These are phyloP conservation scores for Ichthyophthirius multifiliis DNA, from an alignment of 169 alveolate genomes.

Conservation along the genomic window DNA sequence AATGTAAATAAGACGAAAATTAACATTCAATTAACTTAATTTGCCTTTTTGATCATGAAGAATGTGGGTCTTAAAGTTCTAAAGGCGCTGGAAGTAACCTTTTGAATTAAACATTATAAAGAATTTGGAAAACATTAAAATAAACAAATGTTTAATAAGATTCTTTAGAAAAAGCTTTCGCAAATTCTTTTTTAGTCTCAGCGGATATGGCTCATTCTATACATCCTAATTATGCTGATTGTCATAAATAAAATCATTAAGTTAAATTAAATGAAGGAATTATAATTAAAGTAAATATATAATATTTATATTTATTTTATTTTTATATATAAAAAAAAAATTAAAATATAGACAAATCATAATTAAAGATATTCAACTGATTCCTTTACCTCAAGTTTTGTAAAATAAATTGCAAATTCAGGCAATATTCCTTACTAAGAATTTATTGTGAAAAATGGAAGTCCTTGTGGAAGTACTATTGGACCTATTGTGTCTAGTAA, in stretches of 20 bases:
- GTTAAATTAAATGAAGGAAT: constrained; percentile 91
- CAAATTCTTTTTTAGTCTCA: constrained; percentile 76
- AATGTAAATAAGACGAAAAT: background rate
- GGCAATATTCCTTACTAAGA: constrained; percentile 87
- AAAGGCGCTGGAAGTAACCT: constrained; percentile 91
- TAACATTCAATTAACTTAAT: background rate
- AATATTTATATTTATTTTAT: background rate
- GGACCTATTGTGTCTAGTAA: constrained; percentile 93
- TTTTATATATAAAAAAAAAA: background rate
- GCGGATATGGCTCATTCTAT: constrained; percentile 97
- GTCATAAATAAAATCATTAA: constrained; percentile 87
- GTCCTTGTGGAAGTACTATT: constrained; percentile 96
- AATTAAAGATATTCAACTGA: constrained; percentile 93
- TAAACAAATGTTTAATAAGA: constrained; percentile 33
- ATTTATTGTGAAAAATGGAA: constrained; percentile 91
- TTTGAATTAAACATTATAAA: constrained; percentile 64
- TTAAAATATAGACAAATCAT: constrained; percentile 68
- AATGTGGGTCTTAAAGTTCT: constrained; percentile 88
- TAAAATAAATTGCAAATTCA: constrained; percentile 77
- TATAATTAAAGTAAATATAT: constrained; percentile 68
- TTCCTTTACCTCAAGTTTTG: constrained; percentile 79
- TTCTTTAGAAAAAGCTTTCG: constrained; percentile 30
- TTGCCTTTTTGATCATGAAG: constrained; percentile 93
- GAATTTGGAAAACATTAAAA: constrained; percentile 49
- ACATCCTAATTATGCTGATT: constrained; percentile 95